phyloP scores from a whole-genome alignment of 306 rosid genomes.

The Hippophae tibetana region DNA sequence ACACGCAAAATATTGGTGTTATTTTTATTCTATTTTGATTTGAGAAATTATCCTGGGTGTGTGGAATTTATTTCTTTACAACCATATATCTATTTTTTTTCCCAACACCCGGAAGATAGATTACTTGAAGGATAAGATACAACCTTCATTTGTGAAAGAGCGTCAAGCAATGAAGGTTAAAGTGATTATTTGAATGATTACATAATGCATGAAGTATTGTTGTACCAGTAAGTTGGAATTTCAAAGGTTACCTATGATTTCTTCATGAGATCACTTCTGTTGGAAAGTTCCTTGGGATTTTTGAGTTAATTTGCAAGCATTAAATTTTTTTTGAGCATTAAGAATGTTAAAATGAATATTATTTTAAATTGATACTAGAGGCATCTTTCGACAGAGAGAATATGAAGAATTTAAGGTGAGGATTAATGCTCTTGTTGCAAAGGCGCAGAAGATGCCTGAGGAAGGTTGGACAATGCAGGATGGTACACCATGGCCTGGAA shows the following conservation, averaged over 20 bases:
- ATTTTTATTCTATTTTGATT: too few species aligned
- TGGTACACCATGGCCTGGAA: conserved; percentile 99
- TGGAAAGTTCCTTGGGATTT: background rate
- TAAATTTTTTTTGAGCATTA: background rate
- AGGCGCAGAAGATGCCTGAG: conserved; percentile 96
- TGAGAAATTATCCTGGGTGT: too few species aligned
- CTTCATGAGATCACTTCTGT: background rate
- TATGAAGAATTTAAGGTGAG: conserved; percentile 93
- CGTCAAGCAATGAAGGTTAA: conserved; percentile 93
- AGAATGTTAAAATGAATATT: conserved; percentile 4
- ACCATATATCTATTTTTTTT: too few species aligned
- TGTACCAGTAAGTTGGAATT: background rate
- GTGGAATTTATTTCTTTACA: too few species aligned
- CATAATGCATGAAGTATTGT: conserved; percentile 8
- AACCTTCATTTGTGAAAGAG: conserved; percentile 95
- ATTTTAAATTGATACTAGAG: background rate
- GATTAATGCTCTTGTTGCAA: conserved; percentile 86
- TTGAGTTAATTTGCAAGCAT: background rate
- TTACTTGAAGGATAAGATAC: conserved; percentile 94
- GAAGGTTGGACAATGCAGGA: conserved; percentile 99
- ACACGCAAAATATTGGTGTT: too few species aligned
- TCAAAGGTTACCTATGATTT: background rate
- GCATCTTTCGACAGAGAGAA: conserved; percentile 56
- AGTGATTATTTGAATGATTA: conserved; percentile 2
- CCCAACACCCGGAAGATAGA: too few species aligned